A percentile compares a stretch with the other conserved stretches of the same genome.
Conservation (phyloP, 1,139 yeast species). For the Lodderomyces theae region DNA sequence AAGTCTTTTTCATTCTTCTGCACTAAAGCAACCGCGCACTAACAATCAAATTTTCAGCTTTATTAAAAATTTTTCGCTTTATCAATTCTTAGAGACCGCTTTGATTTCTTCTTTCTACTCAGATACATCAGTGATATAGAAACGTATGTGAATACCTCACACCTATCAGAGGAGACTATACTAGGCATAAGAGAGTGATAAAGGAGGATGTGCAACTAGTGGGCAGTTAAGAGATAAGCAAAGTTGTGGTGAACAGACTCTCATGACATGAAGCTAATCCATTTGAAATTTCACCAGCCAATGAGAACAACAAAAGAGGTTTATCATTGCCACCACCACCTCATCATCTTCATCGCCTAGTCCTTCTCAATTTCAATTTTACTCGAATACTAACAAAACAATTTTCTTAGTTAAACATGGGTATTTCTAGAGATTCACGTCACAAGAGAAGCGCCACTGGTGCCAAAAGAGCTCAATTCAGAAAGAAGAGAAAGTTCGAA, state of each 20-base stretch:
- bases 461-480: conserved; percentile 99
- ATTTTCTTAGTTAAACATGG: conserved; percentile 53
- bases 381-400: conserved; percentile 19
- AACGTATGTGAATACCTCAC: conserved; percentile 15
- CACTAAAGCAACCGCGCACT: too few relatives aligned
- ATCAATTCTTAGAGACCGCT: conserved; percentile 7
- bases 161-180: too few relatives aligned
- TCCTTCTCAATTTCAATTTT: too few relatives aligned
- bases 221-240: too few relatives aligned
- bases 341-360: too few relatives aligned
- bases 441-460: conserved; percentile 99
- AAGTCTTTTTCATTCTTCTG: too few relatives aligned
- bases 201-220: too few relatives aligned
- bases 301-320: too few relatives aligned
- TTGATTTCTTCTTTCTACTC: conserved; percentile 12
- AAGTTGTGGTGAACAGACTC: too few relatives aligned
- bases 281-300: too few relatives aligned
- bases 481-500: conserved; percentile 99
- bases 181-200: neutral
- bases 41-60: conserved; percentile 4
- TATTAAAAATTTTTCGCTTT: conserved; percentile 14
- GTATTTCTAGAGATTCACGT: conserved; percentile 99
- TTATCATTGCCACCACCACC: too few relatives aligned
- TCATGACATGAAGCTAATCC: too few relatives aligned
- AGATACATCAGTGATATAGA: conserved; percentile 16